Evolutionary conservation across 1,284 basidiomycete species (phyloP).

Genomic region (Ceratobasidium sp.): DNA sequence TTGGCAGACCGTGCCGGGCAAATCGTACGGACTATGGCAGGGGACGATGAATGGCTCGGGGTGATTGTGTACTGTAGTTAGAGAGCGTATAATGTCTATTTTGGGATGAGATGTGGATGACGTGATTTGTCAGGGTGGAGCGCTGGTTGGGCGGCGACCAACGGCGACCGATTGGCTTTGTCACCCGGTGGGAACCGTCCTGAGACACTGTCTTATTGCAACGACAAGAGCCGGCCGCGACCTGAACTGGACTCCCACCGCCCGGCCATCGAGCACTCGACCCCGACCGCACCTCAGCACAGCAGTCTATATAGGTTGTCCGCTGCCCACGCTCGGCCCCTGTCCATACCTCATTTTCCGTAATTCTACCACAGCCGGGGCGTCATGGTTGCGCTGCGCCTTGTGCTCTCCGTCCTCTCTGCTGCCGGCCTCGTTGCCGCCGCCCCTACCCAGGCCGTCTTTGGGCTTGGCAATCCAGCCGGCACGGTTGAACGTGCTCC

Average conservation of each 20-base stretch:
- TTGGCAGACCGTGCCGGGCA: slow-evolving; percentile 95
- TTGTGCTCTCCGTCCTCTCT: slow-evolving; percentile 11
- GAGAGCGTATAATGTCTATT: slow-evolving; percentile 17
- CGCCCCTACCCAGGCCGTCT: slow-evolving; percentile 21
- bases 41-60: slow-evolving; percentile 60
- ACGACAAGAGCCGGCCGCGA: background rate
- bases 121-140: slow-evolving; percentile 24
- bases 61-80: background rate
- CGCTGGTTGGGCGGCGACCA: slow-evolving; percentile 10
- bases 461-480: background rate
- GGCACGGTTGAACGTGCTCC: background rate
- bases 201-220: background rate
- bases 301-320: slow-evolving; percentile 28
- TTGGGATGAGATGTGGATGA: slow-evolving; percentile 34
- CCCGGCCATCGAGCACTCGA: slow-evolving; percentile 4
- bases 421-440: slow-evolving; percentile 4
- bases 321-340: slow-evolving; percentile 2
- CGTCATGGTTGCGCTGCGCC: slow-evolving; percentile 26
- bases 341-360: background rate
- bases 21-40: slow-evolving; percentile 93
- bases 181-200: background rate
- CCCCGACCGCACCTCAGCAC: slow-evolving; percentile 15
- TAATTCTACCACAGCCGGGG: slow-evolving; percentile 21
- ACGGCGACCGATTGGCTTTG: slow-evolving; percentile 16
- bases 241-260: slow-evolving; percentile 13